Evolutionary conservation across 2,329 filamentous ascomycete genomes (phyloP), one percentile per base, ranked within the genome.

Genomic region (Tolypocladium amazonense): DNA sequence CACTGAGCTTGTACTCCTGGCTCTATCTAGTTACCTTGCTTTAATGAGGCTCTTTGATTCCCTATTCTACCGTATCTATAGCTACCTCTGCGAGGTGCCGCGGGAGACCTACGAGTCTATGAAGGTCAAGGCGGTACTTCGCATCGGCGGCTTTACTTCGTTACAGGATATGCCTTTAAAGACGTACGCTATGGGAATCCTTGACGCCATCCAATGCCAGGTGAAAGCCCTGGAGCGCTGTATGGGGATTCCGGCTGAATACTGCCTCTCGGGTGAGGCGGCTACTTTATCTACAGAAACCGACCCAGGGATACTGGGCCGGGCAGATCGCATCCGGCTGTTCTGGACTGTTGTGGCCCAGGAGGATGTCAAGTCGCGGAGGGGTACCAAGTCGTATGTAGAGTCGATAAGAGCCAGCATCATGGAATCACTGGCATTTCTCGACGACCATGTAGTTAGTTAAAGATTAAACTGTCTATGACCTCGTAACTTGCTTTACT

Each of bases 41-140:
- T 56, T 66, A 53, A 65, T 66, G 63, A 62, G 61, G 56, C 62
- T 66, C 41, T 60, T 62, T 43, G 64, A 66, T 58, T 56, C 61
- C 54, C 37, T 65, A 45, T 65, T 66, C 59, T 56, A 64, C 57
- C 33, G 52, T 55, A 61, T 62, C 50, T 57, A 64, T 41, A 59
- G 55, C 55, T 59, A 50, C 59, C 35, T 66, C 56, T 63, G 61
- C 61, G 35, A 61, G 56, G 39, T 63, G 58, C 58, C 63, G 58
- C 56, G 27, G 20, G 59, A 63, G 27, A 52, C 62, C 1, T 62
- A 58, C 45, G 57, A 62, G 61, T 62, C 62, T 25, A 54, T 65
- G 55, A 65, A 65, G 56, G 63, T 67, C 60, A 67, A 67, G 43
- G 63, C 64, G 58, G 65, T 65, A 47, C 60, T 67, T 55, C 64